phyloP scores from a whole-genome alignment of 1,284 basidiomycete species.

The Cryptococcus maquisensis region DNA sequence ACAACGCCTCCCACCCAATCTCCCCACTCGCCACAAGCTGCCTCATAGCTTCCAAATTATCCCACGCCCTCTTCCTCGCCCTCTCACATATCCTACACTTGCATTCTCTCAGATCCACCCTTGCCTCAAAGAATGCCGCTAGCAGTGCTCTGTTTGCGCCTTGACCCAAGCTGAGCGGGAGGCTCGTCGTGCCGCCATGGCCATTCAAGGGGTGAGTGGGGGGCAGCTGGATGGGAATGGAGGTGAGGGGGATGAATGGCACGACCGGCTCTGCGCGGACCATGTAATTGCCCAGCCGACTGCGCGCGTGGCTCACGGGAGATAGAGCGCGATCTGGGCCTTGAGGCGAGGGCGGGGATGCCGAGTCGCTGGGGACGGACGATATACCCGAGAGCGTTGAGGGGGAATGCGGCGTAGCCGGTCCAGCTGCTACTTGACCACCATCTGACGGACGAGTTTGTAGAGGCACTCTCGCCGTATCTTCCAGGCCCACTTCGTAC shows the following conservation, averaged over 20 bases:
- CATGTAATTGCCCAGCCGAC: not conserved
- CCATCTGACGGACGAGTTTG: not conserved
- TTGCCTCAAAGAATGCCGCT: conserved; percentile 3
- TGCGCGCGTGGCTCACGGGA: not conserved
- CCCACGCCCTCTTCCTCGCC: conserved; percentile 6
- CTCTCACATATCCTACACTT: conserved; percentile 20
- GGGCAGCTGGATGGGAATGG: not conserved
- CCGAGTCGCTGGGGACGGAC: not conserved
- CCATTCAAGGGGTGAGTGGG: not conserved
- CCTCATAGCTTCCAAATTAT: not conserved
- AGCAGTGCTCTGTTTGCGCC: not conserved
- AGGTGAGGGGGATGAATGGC: conserved; percentile 7
- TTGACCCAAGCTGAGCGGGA: conserved; percentile 3
- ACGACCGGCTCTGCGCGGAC: not conserved
- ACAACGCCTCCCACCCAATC: not conserved
- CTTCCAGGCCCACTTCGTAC: not conserved
- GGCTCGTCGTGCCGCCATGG: not conserved
- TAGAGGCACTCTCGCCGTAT: not conserved
- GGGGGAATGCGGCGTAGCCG: not conserved
- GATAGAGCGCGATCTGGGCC: not conserved
- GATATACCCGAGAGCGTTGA: not conserved
- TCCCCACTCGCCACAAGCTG: not conserved
- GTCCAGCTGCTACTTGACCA: not conserved
- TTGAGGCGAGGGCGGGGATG: not conserved
- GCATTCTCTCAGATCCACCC: conserved; percentile 10